Conservation (phyloP, 768 basidiomycete genomes). For the Lyophyllum semitale region DNA sequence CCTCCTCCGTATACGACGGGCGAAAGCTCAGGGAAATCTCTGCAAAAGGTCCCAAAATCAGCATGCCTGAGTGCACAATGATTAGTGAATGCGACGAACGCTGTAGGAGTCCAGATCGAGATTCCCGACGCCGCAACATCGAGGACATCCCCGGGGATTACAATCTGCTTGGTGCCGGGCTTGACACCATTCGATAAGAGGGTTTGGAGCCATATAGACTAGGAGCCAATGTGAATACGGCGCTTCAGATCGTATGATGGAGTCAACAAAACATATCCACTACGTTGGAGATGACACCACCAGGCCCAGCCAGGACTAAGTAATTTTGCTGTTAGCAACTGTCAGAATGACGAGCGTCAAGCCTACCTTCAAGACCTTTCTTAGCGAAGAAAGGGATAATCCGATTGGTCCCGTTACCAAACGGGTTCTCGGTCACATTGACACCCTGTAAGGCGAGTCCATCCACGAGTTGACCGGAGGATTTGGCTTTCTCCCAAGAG, state of each 20-base stretch:
- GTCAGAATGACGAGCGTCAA: no score
- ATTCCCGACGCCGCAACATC: not conserved
- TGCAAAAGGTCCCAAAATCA: no score
- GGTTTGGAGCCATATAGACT: no score
- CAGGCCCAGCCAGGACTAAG: not conserved
- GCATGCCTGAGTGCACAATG: not conserved
- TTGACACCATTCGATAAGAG: not conserved
- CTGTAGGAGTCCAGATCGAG: no score
- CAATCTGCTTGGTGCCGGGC: no score
- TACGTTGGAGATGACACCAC: not conserved
- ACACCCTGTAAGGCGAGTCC: constrained; percentile 19
- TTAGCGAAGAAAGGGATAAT: no score
- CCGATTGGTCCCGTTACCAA: no score
- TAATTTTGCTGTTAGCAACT: no score
- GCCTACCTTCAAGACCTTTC: no score
- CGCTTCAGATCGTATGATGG: not conserved
- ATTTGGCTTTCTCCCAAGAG: constrained; percentile 22
- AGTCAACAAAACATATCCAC: not conserved
- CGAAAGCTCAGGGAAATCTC: no score
- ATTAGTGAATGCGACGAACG: no score
- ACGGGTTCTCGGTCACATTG: constrained; percentile 18
- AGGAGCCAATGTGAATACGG: not conserved
- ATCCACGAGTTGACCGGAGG: constrained; percentile 23
- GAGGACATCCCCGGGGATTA: not conserved
- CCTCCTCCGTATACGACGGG: no score